These are phyloP conservation scores for Tolypocladium pustulatum DNA, from an alignment of 2,329 filamentous ascomycete species.

Conservation along the genomic window DNA sequence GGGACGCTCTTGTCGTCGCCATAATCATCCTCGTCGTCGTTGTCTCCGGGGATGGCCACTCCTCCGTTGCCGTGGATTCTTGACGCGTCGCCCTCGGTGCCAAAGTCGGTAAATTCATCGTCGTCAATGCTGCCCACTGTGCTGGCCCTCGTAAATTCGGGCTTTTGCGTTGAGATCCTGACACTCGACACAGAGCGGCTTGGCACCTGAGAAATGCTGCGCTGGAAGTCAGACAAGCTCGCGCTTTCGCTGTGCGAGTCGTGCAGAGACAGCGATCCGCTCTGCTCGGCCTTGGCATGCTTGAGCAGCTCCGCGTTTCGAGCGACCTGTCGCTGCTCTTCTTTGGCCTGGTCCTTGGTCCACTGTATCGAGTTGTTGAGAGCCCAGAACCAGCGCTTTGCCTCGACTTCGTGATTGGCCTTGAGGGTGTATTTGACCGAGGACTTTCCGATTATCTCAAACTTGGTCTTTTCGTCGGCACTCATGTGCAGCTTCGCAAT, in stretches of 20 bases:
- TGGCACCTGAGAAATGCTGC: constrained; percentile 33
- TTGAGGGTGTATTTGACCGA: constrained; percentile 98
- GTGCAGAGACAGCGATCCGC: constrained; percentile 34
- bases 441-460: constrained; percentile 95
- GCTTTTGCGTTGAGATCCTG: constrained; percentile 20
- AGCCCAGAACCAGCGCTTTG: constrained; percentile 98
- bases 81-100: constrained; percentile 31
- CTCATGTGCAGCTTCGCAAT: constrained; percentile 95
- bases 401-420: constrained; percentile 95
- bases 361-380: constrained; percentile 98
- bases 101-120: constrained; percentile 39
- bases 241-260: constrained; percentile 40
- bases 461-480: constrained; percentile 91
- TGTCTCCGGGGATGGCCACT: constrained; percentile 25
- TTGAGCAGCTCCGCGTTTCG: constrained; percentile 65
- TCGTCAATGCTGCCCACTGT: constrained; percentile 40
- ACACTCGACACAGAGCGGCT: constrained; percentile 16
- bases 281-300: constrained; percentile 70
- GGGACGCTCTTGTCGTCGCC: constrained; percentile 64
- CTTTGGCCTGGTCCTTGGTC: constrained; percentile 92
- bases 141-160: constrained; percentile 28
- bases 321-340: constrained; percentile 69
- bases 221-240: constrained; percentile 36
- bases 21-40: constrained; percentile 62
- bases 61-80: constrained; percentile 24